Evolutionary conservation across 2,329 filamentous ascomycete genomes (phyloP).

Genomic region (Fusarium transvaalense): DNA sequence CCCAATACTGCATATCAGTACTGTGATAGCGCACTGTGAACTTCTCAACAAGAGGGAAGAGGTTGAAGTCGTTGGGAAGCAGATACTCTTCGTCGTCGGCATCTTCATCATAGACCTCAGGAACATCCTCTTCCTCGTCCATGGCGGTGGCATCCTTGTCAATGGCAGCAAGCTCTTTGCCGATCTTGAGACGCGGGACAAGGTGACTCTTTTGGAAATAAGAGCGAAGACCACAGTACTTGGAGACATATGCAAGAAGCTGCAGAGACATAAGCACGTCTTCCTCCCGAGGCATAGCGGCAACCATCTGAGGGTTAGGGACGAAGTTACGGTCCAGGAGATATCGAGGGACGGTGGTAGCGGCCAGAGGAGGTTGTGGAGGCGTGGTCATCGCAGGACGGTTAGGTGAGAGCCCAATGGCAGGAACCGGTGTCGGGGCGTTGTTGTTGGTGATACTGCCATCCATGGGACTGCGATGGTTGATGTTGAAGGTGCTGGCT

Average conservation of each 20-base stretch:
- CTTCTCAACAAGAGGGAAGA: slow-evolving; percentile 97
- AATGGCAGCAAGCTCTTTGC: slow-evolving; percentile 82
- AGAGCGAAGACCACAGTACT: slow-evolving; percentile 94
- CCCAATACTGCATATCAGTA: slow-evolving; percentile 99
- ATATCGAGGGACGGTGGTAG: slow-evolving; percentile 81
- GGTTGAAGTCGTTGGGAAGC: slow-evolving; percentile 94
- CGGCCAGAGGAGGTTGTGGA: slow-evolving; percentile 79
- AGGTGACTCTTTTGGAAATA: slow-evolving; percentile 97
- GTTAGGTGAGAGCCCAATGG: slow-evolving; percentile 79
- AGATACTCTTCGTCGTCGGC: slow-evolving; percentile 88
- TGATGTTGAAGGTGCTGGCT: slow-evolving; percentile 92
- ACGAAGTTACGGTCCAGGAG: slow-evolving; percentile 79
- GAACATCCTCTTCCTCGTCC: slow-evolving; percentile 61
- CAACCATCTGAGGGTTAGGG: slow-evolving; percentile 79
- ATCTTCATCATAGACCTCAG: slow-evolving; percentile 60
- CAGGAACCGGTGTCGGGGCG: slow-evolving; percentile 73
- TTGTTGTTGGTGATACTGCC: slow-evolving; percentile 84
- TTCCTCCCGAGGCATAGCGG: slow-evolving; percentile 95
- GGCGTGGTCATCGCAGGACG: slow-evolving; percentile 77
- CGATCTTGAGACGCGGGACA: slow-evolving; percentile 91
- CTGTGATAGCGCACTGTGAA: slow-evolving; percentile 96
- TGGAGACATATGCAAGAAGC: slow-evolving; percentile 95
- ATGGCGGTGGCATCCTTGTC: slow-evolving; percentile 59
- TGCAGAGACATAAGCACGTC: slow-evolving; percentile 98
- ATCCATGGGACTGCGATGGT: slow-evolving; percentile 85